Percentiles rank a stretch among this genome's conserved stretches.
These are phyloP conservation scores for Avicennia marina DNA, from an alignment of 257 asterid species.

Conservation along the genomic window DNA sequence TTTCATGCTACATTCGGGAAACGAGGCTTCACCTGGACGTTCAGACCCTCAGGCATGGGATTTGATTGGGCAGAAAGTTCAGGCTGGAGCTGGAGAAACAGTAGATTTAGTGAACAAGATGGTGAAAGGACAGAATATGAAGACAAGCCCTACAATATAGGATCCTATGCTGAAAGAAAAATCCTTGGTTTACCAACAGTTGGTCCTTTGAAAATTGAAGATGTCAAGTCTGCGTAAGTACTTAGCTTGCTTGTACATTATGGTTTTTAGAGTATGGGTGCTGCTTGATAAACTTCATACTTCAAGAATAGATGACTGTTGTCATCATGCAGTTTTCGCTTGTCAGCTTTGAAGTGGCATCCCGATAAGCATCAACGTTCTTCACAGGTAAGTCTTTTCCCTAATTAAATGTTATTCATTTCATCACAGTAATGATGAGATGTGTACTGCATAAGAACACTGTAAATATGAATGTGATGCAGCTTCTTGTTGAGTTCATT, in stretches of 20 bases:
- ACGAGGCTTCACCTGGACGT: conserved; percentile 49
- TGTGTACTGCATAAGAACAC: neutral
- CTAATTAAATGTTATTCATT: neutral
- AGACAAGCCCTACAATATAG: conserved; percentile 23
- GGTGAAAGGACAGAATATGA: conserved; percentile 27
- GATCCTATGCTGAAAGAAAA: conserved; percentile 51
- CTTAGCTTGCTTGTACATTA: neutral
- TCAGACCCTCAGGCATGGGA: conserved; percentile 31
- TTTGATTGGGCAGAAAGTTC: conserved; percentile 42
- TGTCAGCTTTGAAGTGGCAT: conserved; percentile 88
- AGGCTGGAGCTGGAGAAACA: conserved; percentile 38
- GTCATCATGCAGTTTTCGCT: conserved; percentile 60
- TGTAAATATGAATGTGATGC: neutral
- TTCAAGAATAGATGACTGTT: conserved; percentile 1
- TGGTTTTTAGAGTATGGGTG: neutral
- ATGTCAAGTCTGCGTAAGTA: conserved; percentile 91
- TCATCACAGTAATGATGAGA: neutral
- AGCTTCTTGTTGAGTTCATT: neutral
- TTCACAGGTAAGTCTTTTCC: conserved; percentile 50
- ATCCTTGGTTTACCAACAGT: conserved; percentile 66
- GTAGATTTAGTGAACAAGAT: conserved; percentile 28
- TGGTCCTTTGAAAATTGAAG: conserved; percentile 72
- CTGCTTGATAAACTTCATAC: neutral
- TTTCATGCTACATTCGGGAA: conserved; percentile 54
- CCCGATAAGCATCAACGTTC: conserved; percentile 89